Percentiles rank a stretch among this genome's conserved stretches.
phyloP scores from a whole-genome alignment of 225 moss, liverwort and hornwort species.

The Marchantia polymorpha region DNA sequence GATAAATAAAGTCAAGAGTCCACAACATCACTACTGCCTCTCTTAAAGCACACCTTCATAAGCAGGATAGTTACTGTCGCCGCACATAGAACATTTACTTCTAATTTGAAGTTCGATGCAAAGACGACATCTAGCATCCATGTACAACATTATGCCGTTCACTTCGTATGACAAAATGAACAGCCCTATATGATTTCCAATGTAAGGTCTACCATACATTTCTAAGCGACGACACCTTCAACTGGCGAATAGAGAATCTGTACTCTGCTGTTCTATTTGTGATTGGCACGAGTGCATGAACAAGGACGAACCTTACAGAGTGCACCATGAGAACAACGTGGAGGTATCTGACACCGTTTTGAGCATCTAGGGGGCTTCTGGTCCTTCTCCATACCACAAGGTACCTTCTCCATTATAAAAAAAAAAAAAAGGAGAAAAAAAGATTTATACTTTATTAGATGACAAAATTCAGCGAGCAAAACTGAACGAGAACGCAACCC shows the following conservation, averaged over 20 bases:
- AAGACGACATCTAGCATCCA: neutral
- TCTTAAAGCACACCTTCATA: neutral
- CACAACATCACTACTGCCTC: neutral
- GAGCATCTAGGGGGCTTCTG: slow-evolving; percentile 84
- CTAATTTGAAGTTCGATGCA: neutral
- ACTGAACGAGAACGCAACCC: neutral
- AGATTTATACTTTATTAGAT: neutral
- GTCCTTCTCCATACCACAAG: slow-evolving; percentile 80
- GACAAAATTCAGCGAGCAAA: neutral
- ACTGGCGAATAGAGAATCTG: neutral
- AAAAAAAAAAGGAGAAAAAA: neutral
- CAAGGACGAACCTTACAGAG: slow-evolving; percentile 55
- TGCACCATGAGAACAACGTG: slow-evolving; percentile 62
- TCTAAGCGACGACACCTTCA: neutral
- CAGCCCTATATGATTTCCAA: no score
- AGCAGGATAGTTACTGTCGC: neutral
- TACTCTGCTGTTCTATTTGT: neutral
- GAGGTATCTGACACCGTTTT: slow-evolving; percentile 62
- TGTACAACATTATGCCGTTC: no score
- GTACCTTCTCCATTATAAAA: slow-evolving; percentile 52
- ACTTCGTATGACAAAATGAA: no score
- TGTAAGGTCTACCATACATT: neutral
- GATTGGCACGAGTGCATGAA: neutral
- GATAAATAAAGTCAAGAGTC: neutral
- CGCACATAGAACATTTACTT: neutral